Evolutionary conservation across 1,284 basidiomycete species (phyloP).

Genomic region (Macrocystidia cucumis): DNA sequence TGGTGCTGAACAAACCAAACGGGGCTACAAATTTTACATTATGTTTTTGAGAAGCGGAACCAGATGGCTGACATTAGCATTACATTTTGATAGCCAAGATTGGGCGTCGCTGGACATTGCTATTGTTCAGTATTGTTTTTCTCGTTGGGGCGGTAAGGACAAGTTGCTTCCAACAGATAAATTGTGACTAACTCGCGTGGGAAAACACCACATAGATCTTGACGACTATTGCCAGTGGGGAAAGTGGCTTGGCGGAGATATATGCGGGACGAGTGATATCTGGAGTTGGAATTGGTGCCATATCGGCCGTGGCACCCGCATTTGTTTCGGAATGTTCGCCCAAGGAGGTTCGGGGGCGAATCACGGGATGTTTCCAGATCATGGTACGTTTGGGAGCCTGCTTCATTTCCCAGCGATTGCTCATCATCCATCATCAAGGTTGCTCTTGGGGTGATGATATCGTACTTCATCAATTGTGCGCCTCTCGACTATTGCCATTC

Average conservation of each 20-base stretch:
- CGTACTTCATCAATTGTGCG: constrained; percentile 72
- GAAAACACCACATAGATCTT: constrained; percentile 19
- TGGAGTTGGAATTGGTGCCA: constrained; percentile 50
- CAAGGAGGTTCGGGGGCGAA: constrained; percentile 65
- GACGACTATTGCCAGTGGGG: constrained; percentile 52
- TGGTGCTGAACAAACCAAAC: constrained; percentile 1
- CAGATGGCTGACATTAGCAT: constrained; percentile 31
- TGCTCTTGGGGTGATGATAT: constrained; percentile 67
- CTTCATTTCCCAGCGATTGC: not conserved
- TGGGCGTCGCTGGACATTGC: constrained; percentile 48
- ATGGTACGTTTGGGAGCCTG: constrained; percentile 44
- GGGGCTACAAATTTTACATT: not conserved
- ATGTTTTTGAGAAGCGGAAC: too few species aligned
- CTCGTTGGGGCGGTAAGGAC: constrained; percentile 54
- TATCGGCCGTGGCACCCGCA: constrained; percentile 58
- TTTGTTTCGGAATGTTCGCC: constrained; percentile 78
- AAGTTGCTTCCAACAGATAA: not conserved
- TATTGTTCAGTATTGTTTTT: constrained; percentile 57
- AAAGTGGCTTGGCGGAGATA: constrained; percentile 48
- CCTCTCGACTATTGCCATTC: not conserved
- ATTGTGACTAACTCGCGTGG: not conserved
- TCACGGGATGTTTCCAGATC: constrained; percentile 76
- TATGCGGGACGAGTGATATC: constrained; percentile 68
- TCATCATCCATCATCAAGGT: constrained; percentile 19
- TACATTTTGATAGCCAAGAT: constrained; percentile 44